Evolutionary conservation across 768 basidiomycete genomes (phyloP).

Genomic region (Antrodiella citrinella): DNA sequence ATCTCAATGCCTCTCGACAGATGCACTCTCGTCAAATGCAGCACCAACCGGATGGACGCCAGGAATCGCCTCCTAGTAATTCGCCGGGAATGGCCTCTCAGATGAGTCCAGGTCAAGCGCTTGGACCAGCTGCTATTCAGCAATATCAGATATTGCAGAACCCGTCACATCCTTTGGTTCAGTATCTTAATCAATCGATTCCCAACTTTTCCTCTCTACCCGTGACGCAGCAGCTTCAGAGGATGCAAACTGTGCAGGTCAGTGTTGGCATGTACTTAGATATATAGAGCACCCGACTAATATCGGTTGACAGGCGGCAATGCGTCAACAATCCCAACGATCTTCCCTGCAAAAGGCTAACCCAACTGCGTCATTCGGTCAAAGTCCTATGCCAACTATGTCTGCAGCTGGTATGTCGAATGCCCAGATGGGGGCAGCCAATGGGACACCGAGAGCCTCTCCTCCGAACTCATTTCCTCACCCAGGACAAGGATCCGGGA

Average conservation of each 20-base stretch:
- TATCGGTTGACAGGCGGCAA: constrained; percentile 3
- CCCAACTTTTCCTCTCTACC: constrained; percentile 49
- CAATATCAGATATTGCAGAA: constrained; percentile 41
- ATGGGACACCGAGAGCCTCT: neutral
- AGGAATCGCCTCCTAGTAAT: constrained; percentile 12
- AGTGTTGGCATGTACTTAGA: constrained; percentile 20
- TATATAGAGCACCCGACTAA: neutral
- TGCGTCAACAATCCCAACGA: constrained; percentile 20
- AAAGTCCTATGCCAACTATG: neutral
- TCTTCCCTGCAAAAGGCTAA: constrained; percentile 23
- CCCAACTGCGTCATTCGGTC: constrained; percentile 1
- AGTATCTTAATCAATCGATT: constrained; percentile 41
- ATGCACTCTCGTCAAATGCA: constrained; percentile 27
- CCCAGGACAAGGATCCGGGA: neutral
- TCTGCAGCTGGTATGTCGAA: neutral
- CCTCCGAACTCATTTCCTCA: neutral
- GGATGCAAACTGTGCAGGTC: constrained; percentile 45
- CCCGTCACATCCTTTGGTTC: constrained; percentile 50
- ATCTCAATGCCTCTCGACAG: too few species aligned
- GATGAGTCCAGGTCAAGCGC: constrained; percentile 12
- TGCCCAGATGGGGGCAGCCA: neutral
- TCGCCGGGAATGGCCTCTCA: constrained; percentile 4
- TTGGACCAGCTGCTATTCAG: constrained; percentile 33
- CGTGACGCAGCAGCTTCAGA: constrained; percentile 50
- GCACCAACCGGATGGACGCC: constrained; percentile 15